phyloP scores from a whole-genome alignment of 176 grass and related monocot genomes.

The Ampelocalamus luodianensis region DNA sequence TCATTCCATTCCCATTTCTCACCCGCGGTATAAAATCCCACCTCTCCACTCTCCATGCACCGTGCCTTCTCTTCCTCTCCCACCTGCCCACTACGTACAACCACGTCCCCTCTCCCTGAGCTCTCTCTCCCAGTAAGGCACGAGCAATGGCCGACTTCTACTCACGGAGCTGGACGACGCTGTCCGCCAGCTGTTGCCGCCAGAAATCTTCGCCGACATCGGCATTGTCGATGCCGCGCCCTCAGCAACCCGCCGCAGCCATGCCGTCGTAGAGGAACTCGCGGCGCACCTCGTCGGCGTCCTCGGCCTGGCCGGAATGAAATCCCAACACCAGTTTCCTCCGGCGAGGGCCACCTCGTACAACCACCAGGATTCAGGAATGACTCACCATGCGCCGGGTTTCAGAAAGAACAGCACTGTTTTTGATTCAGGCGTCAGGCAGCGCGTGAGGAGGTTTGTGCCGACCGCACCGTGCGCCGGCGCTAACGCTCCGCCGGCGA shows the following conservation, averaged over 20 bases:
- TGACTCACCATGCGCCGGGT: background rate
- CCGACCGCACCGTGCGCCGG: background rate
- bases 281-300: conserved; percentile 33
- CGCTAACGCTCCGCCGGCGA: background rate
- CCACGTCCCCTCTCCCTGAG: background rate
- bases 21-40: background rate
- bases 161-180: background rate
- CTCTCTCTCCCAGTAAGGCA: background rate
- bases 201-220: conserved; percentile 40
- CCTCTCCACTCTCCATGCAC: conserved; percentile 9
- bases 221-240: conserved; percentile 8
- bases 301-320: conserved; percentile 27
- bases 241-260: background rate
- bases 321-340: background rate
- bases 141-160: conserved; percentile 29
- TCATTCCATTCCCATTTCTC: conserved; percentile 9
- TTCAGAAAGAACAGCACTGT: too few relatives aligned
- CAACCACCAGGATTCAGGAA: background rate
- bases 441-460: background rate
- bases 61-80: background rate
- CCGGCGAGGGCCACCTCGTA: background rate
- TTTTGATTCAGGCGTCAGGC: background rate
- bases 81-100: background rate
- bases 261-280: conserved; percentile 31
- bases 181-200: conserved; percentile 31